A percentile compares a stretch with the other conserved stretches of the same genome.
phyloP scores from a whole-genome alignment of 139 green algal species.

The Nannochloris sp. region DNA sequence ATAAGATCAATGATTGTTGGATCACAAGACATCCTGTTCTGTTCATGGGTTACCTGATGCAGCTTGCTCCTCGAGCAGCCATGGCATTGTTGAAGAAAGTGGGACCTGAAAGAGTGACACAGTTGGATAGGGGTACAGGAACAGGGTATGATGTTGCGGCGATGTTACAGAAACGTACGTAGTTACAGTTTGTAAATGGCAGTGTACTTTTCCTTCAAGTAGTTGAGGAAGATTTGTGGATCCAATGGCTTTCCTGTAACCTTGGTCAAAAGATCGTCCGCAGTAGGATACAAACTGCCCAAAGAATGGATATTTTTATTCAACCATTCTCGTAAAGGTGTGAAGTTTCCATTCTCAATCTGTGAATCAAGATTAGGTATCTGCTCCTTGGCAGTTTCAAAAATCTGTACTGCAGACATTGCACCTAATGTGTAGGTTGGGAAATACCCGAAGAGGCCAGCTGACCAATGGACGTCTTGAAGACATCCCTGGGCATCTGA shows the following conservation, averaged over 20 bases:
- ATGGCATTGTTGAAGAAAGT: slow-evolving; percentile 56
- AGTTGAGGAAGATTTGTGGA: slow-evolving; percentile 59
- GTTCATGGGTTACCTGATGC: slow-evolving; percentile 42
- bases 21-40: slow-evolving; percentile 73
- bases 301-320: slow-evolving; percentile 69
- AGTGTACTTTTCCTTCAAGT: slow-evolving; percentile 73
- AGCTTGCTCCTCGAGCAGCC: slow-evolving; percentile 44
- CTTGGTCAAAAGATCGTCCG: slow-evolving; percentile 71
- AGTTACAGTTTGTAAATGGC: slow-evolving; percentile 58
- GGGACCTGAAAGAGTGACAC: slow-evolving; percentile 46
- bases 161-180: slow-evolving; percentile 22
- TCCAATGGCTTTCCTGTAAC: slow-evolving; percentile 67
- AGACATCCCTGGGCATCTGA: slow-evolving; percentile 65
- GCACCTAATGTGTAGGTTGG: slow-evolving; percentile 77
- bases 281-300: slow-evolving; percentile 55
- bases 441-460: slow-evolving; percentile 72
- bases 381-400: slow-evolving; percentile 30
- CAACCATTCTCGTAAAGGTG: slow-evolving; percentile 61
- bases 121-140: slow-evolving; percentile 40
- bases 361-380: slow-evolving; percentile 56
- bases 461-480: slow-evolving; percentile 82
- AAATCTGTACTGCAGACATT: slow-evolving; percentile 72
- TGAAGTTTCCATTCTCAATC: slow-evolving; percentile 67
- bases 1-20: slow-evolving; percentile 65
- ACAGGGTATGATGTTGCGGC: slow-evolving; percentile 49